Conservation (phyloP, 116 monocot genomes). For the Posidonia oceanica region DNA sequence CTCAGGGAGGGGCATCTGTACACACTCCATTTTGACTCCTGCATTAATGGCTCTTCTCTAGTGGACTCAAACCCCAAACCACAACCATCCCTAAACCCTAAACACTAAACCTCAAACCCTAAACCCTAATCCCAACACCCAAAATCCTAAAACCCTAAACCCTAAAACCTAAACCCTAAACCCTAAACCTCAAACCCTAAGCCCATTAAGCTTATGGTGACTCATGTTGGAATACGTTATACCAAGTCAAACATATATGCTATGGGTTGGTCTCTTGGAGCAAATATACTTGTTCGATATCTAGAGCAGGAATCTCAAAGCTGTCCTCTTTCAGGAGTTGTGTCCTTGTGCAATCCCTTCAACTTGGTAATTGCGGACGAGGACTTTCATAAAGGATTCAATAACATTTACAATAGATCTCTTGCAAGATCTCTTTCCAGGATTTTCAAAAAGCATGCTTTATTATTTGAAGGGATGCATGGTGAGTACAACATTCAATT, state of each 20-base stretch:
- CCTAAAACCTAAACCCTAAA: no score
- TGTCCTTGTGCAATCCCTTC: constrained; percentile 88
- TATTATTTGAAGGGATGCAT: constrained; percentile 66
- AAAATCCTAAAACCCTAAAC: no score
- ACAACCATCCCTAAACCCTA: no score
- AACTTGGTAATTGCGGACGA: constrained; percentile 88
- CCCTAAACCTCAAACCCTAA: no score
- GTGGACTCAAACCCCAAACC: no score
- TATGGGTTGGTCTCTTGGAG: constrained; percentile 88
- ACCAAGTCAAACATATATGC: constrained; percentile 71
- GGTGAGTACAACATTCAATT: constrained; percentile 79
- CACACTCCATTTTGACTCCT: no score
- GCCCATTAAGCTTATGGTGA: no score
- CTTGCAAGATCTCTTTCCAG: constrained; percentile 60
- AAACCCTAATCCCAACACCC: no score
- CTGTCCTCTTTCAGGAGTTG: constrained; percentile 79
- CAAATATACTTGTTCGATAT: constrained; percentile 82
- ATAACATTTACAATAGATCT: constrained; percentile 75
- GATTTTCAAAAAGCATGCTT: constrained; percentile 77
- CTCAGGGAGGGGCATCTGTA: no score
- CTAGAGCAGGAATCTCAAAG: constrained; percentile 72
- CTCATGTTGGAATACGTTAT: constrained; percentile 44
- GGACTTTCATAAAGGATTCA: constrained; percentile 87
- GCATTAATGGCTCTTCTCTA: no score
- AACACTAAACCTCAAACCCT: no score